phyloP scores from a whole-genome alignment of 495 filamentous ascomycete species.

The Aspergillus baeticus region DNA sequence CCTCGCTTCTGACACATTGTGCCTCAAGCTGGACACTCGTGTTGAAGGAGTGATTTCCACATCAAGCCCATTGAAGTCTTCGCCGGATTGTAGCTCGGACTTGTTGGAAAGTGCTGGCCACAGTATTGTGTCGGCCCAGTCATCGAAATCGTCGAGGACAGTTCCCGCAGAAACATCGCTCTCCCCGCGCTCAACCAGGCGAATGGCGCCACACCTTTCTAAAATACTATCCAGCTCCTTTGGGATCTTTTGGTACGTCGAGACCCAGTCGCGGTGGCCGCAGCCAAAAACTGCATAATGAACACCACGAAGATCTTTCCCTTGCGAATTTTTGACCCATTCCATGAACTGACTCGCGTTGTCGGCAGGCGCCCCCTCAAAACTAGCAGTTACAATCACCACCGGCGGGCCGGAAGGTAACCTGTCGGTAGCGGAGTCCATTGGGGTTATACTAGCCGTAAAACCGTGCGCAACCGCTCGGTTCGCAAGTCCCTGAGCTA shows the following conservation, averaged over 20 bases:
- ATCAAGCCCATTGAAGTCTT: conserved; percentile 23
- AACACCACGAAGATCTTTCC: not conserved
- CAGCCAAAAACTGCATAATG: conserved; percentile 16
- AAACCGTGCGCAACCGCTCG: conserved; percentile 3
- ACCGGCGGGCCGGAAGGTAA: conserved; percentile 8
- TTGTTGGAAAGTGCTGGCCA: conserved; percentile 62
- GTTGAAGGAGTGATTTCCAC: conserved; percentile 55
- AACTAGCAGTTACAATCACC: conserved; percentile 14
- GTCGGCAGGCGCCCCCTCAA: conserved; percentile 19
- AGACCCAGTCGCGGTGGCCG: conserved; percentile 53
- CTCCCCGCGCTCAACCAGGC: conserved; percentile 55
- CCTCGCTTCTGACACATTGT: conserved; percentile 62
- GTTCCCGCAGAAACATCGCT: conserved; percentile 62
- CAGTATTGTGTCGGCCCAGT: conserved; percentile 62
- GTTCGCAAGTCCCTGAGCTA: conserved; percentile 2
- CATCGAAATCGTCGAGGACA: conserved; percentile 70
- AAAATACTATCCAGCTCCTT: conserved; percentile 58
- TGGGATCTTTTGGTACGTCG: conserved; percentile 73
- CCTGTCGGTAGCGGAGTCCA: conserved; percentile 6
- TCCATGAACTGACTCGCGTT: conserved; percentile 14
- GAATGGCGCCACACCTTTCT: conserved; percentile 48
- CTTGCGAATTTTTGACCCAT: conserved; percentile 8
- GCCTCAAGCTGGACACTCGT: conserved; percentile 57
- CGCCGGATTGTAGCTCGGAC: too few relatives aligned
- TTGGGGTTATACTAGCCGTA: too few relatives aligned